A percentile compares a stretch with the other conserved stretches of the same genome.
Conservation (phyloP, 352 stramenopile genomes). For the Phytophthora niederhauseri region DNA sequence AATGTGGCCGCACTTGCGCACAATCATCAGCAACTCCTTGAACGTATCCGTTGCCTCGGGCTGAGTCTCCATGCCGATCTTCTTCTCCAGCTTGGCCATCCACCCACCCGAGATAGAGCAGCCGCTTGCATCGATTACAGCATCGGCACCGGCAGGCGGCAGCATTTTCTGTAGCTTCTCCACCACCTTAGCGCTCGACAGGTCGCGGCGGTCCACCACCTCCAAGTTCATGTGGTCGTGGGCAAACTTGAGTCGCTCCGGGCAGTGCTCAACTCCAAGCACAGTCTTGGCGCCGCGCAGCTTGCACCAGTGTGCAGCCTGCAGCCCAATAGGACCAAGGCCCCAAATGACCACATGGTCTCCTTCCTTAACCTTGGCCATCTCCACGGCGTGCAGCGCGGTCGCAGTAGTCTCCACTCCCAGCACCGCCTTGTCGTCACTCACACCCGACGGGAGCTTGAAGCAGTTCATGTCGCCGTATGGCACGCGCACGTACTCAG, state of each 20-base stretch:
- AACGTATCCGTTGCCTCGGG: constrained; percentile 58
- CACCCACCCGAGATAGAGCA: constrained; percentile 40
- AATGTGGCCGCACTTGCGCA: constrained; percentile 65
- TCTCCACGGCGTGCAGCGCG: constrained; percentile 65
- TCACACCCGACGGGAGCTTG: constrained; percentile 55
- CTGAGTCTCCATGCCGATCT: constrained; percentile 52
- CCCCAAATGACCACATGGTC: constrained; percentile 75
- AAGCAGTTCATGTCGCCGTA: constrained; percentile 77
- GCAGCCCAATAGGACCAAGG: constrained; percentile 62
- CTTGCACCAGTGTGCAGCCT: constrained; percentile 66
- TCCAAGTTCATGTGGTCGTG: constrained; percentile 65
- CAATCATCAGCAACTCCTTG: constrained; percentile 62
- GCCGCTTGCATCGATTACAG: constrained; percentile 60
- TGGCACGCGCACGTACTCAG: constrained; percentile 78
- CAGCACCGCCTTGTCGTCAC: constrained; percentile 71
- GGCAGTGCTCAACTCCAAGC: constrained; percentile 56
- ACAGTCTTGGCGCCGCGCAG: constrained; percentile 66
- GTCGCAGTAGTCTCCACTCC: constrained; percentile 62
- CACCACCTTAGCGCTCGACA: constrained; percentile 55
- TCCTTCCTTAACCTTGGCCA: constrained; percentile 50
- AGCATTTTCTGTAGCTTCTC: constrained; percentile 58
- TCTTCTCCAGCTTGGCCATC: constrained; percentile 52
- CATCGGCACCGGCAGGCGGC: constrained; percentile 55
- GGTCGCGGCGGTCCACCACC: constrained; percentile 57
- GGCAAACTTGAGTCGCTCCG: constrained; percentile 60